Conservation (phyloP, 345 rosid genomes). For the Syzygium aromaticum region DNA sequence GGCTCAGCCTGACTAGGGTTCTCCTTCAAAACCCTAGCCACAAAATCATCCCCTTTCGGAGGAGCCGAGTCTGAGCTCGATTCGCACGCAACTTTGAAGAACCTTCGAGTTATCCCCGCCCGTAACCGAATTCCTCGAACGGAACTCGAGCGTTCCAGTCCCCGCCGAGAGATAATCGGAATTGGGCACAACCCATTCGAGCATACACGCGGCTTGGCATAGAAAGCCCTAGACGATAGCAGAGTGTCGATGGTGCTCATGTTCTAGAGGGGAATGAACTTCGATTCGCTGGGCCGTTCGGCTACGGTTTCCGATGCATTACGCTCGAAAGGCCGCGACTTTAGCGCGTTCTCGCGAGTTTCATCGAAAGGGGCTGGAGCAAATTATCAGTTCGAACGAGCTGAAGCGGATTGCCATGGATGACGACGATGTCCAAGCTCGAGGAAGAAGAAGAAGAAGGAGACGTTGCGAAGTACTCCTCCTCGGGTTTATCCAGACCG, state of each 20-base stretch:
- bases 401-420: not conserved
- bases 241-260: not conserved
- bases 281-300: not conserved
- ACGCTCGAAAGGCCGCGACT: not conserved
- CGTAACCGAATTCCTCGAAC: not conserved
- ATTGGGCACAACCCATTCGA: not conserved
- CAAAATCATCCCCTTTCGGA: slow-evolving; percentile 4
- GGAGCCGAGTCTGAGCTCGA: not conserved
- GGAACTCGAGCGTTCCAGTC: not conserved
- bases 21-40: slow-evolving; percentile 40
- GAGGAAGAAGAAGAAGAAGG: not conserved
- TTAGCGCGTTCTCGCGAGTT: not conserved
- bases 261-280: not conserved
- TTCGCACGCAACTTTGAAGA: not conserved
- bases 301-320: not conserved
- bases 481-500: not conserved
- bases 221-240: not conserved
- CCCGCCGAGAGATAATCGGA: not conserved
- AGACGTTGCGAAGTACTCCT: not conserved
- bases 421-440: not conserved
- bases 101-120: not conserved
- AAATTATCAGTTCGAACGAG: not conserved
- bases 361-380: not conserved
- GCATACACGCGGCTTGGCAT: not conserved
- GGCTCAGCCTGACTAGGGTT: slow-evolving; percentile 85